Evolutionary conservation across 371 early-diverging fungal species (phyloP).

Genomic region (Apophysomyces variabilis): DNA sequence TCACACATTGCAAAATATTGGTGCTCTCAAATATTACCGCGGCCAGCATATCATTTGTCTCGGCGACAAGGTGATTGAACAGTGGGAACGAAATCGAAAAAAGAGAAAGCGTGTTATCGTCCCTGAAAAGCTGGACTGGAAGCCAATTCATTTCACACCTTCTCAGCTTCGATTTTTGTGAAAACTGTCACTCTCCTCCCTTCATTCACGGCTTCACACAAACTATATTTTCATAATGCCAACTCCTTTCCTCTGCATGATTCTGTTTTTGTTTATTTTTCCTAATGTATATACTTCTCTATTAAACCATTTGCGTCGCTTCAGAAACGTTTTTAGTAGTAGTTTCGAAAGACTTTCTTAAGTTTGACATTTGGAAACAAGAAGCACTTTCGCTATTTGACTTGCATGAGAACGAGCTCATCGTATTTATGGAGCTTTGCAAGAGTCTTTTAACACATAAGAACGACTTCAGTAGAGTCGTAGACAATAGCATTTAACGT

Average conservation of each 20-base stretch:
- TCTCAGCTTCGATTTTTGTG: constrained; percentile 78
- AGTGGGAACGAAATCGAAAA: constrained; percentile 72
- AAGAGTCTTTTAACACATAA: too few relatives aligned
- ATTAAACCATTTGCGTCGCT: too few relatives aligned
- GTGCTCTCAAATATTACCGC: constrained; percentile 93
- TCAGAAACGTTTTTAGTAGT: too few relatives aligned
- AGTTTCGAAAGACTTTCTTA: too few relatives aligned
- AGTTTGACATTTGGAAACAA: too few relatives aligned
- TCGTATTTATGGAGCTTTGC: too few relatives aligned
- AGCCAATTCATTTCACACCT: constrained; percentile 78
- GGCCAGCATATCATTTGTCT: constrained; percentile 93
- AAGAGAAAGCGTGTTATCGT: constrained; percentile 81
- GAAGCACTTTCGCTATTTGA: too few relatives aligned
- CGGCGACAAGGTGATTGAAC: constrained; percentile 86
- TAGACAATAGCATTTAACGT: too few relatives aligned
- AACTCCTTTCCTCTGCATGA: background rate
- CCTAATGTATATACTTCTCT: background rate
- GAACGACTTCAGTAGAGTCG: too few relatives aligned
- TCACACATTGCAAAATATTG: constrained; percentile 91
- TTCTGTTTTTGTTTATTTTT: background rate
- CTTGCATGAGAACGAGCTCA: too few relatives aligned
- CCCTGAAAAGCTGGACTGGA: constrained; percentile 78
- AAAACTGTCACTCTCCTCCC: background rate
- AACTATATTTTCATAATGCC: background rate
- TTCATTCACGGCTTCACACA: too few relatives aligned